A percentile compares a stretch with the other conserved stretches of the same genome.
Conservation (phyloP, 2,329 filamentous ascomycete genomes). For the Ampelomyces quisqualis region DNA sequence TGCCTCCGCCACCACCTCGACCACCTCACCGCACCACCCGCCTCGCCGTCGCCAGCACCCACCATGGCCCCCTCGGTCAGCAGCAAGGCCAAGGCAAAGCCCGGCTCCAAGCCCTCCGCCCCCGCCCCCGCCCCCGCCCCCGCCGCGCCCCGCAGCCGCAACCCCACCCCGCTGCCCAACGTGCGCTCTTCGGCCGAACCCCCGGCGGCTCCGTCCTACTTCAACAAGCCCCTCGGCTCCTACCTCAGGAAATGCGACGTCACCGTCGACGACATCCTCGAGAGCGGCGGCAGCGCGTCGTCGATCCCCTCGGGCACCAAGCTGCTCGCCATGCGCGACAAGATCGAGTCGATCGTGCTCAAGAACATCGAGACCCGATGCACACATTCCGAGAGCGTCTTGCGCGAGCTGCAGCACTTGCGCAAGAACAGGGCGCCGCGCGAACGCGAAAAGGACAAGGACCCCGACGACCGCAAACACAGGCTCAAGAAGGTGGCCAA, state of each 20-base stretch:
- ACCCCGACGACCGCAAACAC: slow-evolving; percentile 46
- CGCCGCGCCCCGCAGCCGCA: slow-evolving; percentile 62
- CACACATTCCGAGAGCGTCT: slow-evolving; percentile 68
- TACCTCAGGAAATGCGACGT: slow-evolving; percentile 59
- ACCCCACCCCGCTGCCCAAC: slow-evolving; percentile 70
- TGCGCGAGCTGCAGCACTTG: slow-evolving; percentile 67
- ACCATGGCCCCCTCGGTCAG: slow-evolving; percentile 40
- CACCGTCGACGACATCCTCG: slow-evolving; percentile 69
- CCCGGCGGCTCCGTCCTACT: slow-evolving; percentile 53
- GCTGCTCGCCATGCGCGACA: slow-evolving; percentile 64
- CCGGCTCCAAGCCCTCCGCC: slow-evolving; percentile 30
- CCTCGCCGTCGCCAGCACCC: slow-evolving; percentile 6
- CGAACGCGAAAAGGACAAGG: slow-evolving; percentile 53
- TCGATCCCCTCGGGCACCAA: slow-evolving; percentile 60
- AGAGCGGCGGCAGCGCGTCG: slow-evolving; percentile 58
- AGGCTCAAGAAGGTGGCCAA: slow-evolving; percentile 66
- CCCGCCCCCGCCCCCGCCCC: slow-evolving; percentile 68
- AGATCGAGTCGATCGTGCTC: slow-evolving; percentile 60
- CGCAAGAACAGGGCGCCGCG: slow-evolving; percentile 63
- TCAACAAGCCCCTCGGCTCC: slow-evolving; percentile 60
- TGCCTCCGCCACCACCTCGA: slow-evolving; percentile 12
- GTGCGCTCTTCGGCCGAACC: slow-evolving; percentile 50
- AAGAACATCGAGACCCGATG: slow-evolving; percentile 54
- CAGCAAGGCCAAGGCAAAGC: slow-evolving; percentile 57
- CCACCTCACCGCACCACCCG: no score